phyloP scores from a whole-genome alignment of 306 rosid species.

The Potentilla sterilis region DNA sequence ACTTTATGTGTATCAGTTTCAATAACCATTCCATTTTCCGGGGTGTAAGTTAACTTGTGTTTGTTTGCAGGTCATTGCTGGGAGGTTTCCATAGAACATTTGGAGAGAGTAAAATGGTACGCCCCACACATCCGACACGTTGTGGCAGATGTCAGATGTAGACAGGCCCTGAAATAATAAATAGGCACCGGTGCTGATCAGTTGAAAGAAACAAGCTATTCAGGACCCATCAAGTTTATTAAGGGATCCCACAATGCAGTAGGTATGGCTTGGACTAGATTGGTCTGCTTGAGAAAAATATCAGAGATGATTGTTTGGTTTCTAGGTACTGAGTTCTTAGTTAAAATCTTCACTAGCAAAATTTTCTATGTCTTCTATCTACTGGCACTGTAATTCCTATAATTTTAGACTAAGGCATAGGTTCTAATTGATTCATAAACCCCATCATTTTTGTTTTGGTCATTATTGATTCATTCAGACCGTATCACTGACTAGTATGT shows the following conservation, averaged over 20 bases:
- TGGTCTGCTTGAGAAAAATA: neutral
- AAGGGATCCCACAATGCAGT: neutral
- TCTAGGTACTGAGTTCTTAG: neutral
- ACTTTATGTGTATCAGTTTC: neutral
- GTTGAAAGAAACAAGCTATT: conserved; percentile 16
- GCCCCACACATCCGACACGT: conserved; percentile 93
- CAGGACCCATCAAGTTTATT: neutral
- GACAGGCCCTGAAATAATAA: conserved; percentile 30
- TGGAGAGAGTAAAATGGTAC: conserved; percentile 94
- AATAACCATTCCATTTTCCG: neutral
- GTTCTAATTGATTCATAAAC: neutral
- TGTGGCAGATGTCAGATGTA: conserved; percentile 80
- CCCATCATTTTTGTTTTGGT: neutral
- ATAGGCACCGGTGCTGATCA: neutral
- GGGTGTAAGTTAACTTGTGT: neutral
- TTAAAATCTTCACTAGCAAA: neutral
- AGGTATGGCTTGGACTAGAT: neutral
- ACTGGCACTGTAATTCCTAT: neutral
- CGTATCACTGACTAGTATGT: neutral
- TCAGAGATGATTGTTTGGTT: neutral
- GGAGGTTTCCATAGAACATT: conserved; percentile 69
- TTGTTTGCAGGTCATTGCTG: conserved; percentile 62
- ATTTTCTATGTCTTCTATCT: neutral
- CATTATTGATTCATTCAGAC: neutral
- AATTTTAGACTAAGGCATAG: neutral